These are phyloP conservation scores for Citrus sp. DNA, from an alignment of 345 rosid genomes.

Conservation along the genomic window DNA sequence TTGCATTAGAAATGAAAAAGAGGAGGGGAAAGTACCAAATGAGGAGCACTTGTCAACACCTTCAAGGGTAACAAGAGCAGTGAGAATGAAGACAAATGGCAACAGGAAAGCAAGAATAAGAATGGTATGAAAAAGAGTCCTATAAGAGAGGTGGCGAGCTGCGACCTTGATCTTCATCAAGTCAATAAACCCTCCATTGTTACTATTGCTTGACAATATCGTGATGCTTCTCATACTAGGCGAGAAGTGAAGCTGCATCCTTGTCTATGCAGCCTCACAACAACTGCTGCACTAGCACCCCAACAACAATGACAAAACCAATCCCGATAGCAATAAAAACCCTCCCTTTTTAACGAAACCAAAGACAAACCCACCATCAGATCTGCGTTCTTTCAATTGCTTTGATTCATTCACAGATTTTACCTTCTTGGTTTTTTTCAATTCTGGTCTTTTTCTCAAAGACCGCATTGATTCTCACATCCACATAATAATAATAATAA, in stretches of 20 bases:
- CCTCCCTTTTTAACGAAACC: conserved; percentile 28
- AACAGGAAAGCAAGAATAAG: conserved; percentile 95
- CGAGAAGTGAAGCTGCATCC: conserved; percentile 99
- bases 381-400: conserved; percentile 37
- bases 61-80: conserved; percentile 98
- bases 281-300: conserved; percentile 15
- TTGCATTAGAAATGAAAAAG: not conserved
- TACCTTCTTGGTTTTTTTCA: conserved; percentile 23
- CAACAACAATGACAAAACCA: not conserved
- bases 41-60: conserved; percentile 99
- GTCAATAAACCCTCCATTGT: conserved; percentile 93
- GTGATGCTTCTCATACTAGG: conserved; percentile 99
- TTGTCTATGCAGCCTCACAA: conserved; percentile 72
- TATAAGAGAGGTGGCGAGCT: conserved; percentile 98
- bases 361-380: conserved; percentile 72
- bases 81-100: conserved; percentile 98
- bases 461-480: conserved; percentile 61
- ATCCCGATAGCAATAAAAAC: conserved; percentile 15
- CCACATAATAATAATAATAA: not conserved
- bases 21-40: conserved; percentile 47
- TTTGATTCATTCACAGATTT: conserved; percentile 22
- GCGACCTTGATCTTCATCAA: conserved; percentile 99
- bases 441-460: conserved; percentile 40
- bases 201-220: conserved; percentile 59
- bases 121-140: conserved; percentile 93